phyloP scores from a whole-genome alignment of 768 basidiomycete genomes.

The Psilocybe cyanescens region DNA sequence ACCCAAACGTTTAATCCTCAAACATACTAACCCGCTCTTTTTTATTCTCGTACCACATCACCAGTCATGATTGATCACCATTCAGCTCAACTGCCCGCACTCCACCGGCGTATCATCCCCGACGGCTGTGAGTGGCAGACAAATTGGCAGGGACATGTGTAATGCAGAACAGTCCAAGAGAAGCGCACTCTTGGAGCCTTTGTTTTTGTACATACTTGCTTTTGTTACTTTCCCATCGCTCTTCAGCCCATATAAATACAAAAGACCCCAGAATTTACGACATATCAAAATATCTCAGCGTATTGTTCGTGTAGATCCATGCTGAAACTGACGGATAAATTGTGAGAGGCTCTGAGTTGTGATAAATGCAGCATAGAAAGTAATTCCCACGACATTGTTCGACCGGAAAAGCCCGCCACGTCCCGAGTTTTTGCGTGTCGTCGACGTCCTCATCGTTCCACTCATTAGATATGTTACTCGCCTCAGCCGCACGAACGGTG shows the following conservation, averaged over 20 bases:
- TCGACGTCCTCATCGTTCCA: constrained; percentile 26
- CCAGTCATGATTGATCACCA: not conserved
- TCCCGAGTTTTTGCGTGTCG: constrained; percentile 36
- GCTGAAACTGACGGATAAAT: not conserved
- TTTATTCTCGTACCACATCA: not conserved
- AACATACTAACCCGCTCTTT: not conserved
- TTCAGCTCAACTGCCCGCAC: not conserved
- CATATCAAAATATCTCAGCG: too few species aligned
- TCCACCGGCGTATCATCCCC: not conserved
- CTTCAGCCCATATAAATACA: too few species aligned
- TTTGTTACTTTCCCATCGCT: too few species aligned
- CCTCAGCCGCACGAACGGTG: constrained; percentile 56
- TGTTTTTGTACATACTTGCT: too few species aligned
- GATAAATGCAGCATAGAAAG: not conserved
- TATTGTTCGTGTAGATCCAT: too few species aligned
- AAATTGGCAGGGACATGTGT: not conserved
- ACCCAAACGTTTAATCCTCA: too few species aligned
- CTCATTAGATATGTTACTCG: constrained; percentile 53
- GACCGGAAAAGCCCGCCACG: constrained; percentile 36
- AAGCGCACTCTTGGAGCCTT: too few species aligned
- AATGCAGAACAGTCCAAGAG: too few species aligned
- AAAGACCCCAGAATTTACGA: too few species aligned
- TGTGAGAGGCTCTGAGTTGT: not conserved
- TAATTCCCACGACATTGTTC: constrained; percentile 28
- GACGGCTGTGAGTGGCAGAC: not conserved